phyloP scores from a whole-genome alignment of 75 land plant genomes.

The Selaginella tamariscina region DNA sequence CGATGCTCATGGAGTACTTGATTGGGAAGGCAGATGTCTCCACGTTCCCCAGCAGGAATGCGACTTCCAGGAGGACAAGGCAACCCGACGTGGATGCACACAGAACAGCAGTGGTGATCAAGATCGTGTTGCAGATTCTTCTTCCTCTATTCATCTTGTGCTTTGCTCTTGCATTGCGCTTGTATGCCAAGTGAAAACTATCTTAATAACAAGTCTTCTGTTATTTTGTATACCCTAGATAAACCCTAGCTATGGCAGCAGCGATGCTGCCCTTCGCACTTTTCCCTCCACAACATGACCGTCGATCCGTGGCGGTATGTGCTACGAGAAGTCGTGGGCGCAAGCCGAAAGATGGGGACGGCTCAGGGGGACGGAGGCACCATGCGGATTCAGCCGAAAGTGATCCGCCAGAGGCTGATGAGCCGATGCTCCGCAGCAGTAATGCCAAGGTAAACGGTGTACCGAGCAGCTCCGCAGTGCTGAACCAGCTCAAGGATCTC shows the following conservation, averaged over 20 bases:
- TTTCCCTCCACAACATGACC: not conserved
- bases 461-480: not conserved
- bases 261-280: not conserved
- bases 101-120: not conserved
- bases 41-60: not conserved
- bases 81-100: not conserved
- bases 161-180: not conserved
- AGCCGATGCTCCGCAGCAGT: not conserved
- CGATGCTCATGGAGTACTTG: slow-evolving; percentile 28
- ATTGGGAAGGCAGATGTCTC: not conserved
- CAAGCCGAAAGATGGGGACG: not conserved
- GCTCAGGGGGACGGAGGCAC: not conserved
- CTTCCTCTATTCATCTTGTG: not conserved
- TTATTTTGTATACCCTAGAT: too few species aligned
- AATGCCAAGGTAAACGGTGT: not conserved
- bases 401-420: not conserved
- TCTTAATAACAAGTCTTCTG: too few species aligned
- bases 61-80: not conserved
- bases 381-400: not conserved
- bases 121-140: not conserved
- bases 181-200: not conserved
- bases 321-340: not conserved
- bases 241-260: too few species aligned
- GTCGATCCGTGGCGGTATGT: not conserved
- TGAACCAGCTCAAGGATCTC: not conserved